Base-by-base conservation (phyloP, 345 rosid genomes). In the Eucalyptus pauciflora region DNA sequence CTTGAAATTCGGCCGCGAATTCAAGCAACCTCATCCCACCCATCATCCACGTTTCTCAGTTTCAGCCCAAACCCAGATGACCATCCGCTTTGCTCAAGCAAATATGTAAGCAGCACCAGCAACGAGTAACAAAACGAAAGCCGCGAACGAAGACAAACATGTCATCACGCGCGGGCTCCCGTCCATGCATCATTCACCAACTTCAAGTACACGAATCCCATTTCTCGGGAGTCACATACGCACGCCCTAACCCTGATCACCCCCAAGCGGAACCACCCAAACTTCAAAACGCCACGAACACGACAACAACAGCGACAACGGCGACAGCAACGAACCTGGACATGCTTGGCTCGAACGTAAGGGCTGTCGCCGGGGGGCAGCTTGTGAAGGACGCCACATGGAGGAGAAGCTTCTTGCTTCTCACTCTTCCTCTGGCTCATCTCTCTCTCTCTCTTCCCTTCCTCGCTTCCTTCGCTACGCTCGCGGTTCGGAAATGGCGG, bases 281-380 rank as follows among this genome's bases (percentile, higher is more conserved):
- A 79, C 15, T 31, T n/a, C 25, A 15, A 67, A 87, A 67, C 50
- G 31, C 37, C 7, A 46, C 37, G 4, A 41, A 56, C 29, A 50
- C 6, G 11, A 16, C 24, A 48, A 58, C 14, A n/a, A 56, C 58
- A 22, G 20, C 62, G 0, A 56, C 62, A 24, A 56, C 64, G 29
- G 51, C 10, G 6, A 27, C 24, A 48, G 51, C 14, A 31, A 87
- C 31, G 29, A 90, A 96, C 99, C 98, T 97, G 98, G 88, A 95
- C 97, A 88, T 94, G 97, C 89, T 97, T 97, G 80, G 99, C 99
- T 88, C 96, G 92, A 62, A 96, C 98, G 89, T 97, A 97, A 86
- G 99, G 99, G 90, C 97, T 96, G 90, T 96, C 99, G 6, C 98
- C 99, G 41, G 94, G 92, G 49, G 99, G 97, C 51, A 97, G 93